Conservation (phyloP, 2,329 filamentous ascomycete species). For the Hypoxylon sp. region DNA sequence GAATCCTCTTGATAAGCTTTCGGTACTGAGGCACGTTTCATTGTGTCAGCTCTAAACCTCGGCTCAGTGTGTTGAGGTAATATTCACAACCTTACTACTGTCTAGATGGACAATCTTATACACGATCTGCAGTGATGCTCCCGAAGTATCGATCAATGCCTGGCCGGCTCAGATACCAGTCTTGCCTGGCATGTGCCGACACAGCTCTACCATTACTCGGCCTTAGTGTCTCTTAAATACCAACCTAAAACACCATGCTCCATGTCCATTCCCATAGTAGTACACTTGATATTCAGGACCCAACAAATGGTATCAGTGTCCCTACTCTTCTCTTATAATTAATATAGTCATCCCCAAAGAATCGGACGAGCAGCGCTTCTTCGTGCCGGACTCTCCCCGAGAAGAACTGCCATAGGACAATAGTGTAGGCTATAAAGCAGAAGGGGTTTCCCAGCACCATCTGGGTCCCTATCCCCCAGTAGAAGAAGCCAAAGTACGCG, state of each 20-base stretch:
- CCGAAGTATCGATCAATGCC: too few species aligned
- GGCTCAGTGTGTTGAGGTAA: too few species aligned
- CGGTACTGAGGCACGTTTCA: too few species aligned
- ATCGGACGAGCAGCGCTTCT: conserved; percentile 77
- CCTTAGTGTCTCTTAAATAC: not conserved
- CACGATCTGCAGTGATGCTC: too few species aligned
- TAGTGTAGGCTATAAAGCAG: conserved; percentile 76
- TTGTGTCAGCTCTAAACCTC: too few species aligned
- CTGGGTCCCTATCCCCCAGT: conserved; percentile 97
- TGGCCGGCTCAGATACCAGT: not conserved
- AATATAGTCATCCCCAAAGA: conserved; percentile 86
- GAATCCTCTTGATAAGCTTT: too few species aligned
- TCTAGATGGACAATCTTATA: too few species aligned
- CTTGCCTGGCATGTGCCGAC: not conserved
- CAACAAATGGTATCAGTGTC: conserved; percentile 83
- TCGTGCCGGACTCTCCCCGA: conserved; percentile 75
- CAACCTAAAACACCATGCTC: conserved; percentile 13
- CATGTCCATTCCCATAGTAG: not conserved
- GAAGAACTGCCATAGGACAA: conserved; percentile 89
- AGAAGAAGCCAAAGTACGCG: conserved; percentile 97
- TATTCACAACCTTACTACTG: too few species aligned
- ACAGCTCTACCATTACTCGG: conserved; percentile 4
- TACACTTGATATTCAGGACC: conserved; percentile 22
- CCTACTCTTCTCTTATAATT: conserved; percentile 74
- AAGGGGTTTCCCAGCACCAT: conserved; percentile 84